Percentiles rank a stretch among this genome's conserved stretches.
phyloP scores from a whole-genome alignment of 352 stramenopile species.

The Globisporangium camurandrum region DNA sequence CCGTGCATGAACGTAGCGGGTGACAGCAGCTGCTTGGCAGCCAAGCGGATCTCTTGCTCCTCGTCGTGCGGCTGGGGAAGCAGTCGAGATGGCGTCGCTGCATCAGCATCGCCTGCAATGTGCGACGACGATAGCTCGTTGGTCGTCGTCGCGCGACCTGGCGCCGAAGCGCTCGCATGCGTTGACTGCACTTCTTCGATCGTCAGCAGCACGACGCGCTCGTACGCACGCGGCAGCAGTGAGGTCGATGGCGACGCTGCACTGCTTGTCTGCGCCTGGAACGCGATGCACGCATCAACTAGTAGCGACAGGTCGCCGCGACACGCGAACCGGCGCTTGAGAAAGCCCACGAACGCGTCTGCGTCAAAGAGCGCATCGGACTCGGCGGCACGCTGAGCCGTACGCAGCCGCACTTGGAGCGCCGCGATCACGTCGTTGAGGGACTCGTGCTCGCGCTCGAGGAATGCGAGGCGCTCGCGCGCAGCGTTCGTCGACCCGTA shows the following conservation, averaged over 20 bases:
- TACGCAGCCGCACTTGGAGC: constrained; percentile 12
- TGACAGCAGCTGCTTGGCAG: constrained; percentile 13
- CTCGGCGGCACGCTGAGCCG: constrained; percentile 16
- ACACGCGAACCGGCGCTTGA: constrained; percentile 26
- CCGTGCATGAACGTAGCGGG: constrained; percentile 12
- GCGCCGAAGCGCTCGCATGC: not conserved
- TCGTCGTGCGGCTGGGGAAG: too few species aligned
- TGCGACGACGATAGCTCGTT: not conserved
- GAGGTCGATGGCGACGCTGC: not conserved
- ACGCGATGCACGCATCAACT: constrained; percentile 14
- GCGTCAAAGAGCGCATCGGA: constrained; percentile 14
- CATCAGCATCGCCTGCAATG: constrained; percentile 3
- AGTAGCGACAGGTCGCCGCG: constrained; percentile 23
- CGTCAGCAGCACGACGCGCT: constrained; percentile 9
- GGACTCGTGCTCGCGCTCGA: constrained; percentile 19
- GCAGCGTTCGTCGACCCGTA: constrained; percentile 27
- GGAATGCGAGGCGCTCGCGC: constrained; percentile 18
- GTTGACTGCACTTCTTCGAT: constrained; percentile 9
- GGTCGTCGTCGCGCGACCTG: not conserved
- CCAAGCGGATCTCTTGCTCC: constrained; percentile 16
- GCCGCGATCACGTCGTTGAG: constrained; percentile 16
- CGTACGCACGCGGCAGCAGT: not conserved
- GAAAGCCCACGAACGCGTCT: constrained; percentile 19
- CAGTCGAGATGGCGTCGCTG: too few species aligned
- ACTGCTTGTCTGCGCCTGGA: constrained; percentile 7